A percentile compares a stretch with the other conserved stretches of the same genome.
phyloP scores from a whole-genome alignment of 108 stramenopile species.

The Fragilariopsis cylindrus region DNA sequence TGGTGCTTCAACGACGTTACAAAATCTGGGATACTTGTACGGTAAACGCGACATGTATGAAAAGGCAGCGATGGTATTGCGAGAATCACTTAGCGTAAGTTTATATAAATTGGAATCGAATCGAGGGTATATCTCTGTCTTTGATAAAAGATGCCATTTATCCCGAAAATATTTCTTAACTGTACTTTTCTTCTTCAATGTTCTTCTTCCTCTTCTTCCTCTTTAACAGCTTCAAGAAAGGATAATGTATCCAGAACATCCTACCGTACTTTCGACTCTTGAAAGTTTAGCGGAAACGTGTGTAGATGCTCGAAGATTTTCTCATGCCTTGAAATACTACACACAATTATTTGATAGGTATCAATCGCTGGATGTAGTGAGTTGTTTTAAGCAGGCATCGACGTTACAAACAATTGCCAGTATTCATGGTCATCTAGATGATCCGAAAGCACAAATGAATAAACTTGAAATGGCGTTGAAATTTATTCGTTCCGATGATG shows the following conservation, averaged over 20 bases:
- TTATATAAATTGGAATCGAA: background rate
- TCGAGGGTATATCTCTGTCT: background rate
- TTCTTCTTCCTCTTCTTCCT: background rate
- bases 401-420: slow-evolving; percentile 48
- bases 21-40: slow-evolving; percentile 62
- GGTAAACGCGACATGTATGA: slow-evolving; percentile 34
- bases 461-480: slow-evolving; percentile 37
- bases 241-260: slow-evolving; percentile 35
- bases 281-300: slow-evolving; percentile 50
- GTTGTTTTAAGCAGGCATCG: slow-evolving; percentile 31
- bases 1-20: slow-evolving; percentile 55
- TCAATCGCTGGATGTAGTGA: slow-evolving; percentile 11
- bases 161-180: background rate
- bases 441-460: slow-evolving; percentile 33
- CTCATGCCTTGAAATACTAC: slow-evolving; percentile 39
- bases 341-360: slow-evolving; percentile 40
- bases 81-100: slow-evolving; percentile 51
- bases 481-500: slow-evolving; percentile 19
- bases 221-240: slow-evolving; percentile 47
- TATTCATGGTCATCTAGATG: slow-evolving; percentile 29
- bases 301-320: slow-evolving; percentile 15
- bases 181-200: background rate
- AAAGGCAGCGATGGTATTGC: slow-evolving; percentile 46
- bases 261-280: slow-evolving; percentile 46
- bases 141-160: background rate